Evolutionary conservation across 768 basidiomycete genomes (phyloP).

Genomic region (Mrakia frigida): DNA sequence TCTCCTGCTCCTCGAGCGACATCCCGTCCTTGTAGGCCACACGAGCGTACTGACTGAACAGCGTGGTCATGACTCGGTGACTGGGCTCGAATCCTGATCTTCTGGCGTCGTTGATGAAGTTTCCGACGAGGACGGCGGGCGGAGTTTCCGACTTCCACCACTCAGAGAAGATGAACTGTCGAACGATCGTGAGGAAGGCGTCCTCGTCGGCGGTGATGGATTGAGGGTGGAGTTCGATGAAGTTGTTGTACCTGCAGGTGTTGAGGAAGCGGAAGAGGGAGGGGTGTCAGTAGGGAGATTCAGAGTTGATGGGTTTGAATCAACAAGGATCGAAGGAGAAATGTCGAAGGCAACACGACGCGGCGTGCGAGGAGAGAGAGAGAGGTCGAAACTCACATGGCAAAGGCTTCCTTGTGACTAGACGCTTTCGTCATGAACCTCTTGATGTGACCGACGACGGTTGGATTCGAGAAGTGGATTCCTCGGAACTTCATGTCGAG

Average conservation of each 20-base stretch:
- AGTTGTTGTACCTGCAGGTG: conserved; percentile 20
- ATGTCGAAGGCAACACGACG: too few species aligned
- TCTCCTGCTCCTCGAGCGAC: conserved; percentile 7
- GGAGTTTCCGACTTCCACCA: not conserved
- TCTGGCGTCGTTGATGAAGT: conserved; percentile 28
- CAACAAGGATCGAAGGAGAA: not conserved
- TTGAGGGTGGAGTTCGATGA: conserved; percentile 21
- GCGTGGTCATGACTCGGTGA: conserved; percentile 24
- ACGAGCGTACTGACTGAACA: conserved; percentile 17
- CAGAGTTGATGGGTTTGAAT: too few species aligned
- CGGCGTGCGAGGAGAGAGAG: not conserved
- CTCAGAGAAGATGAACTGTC: conserved; percentile 15
- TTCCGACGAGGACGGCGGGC: not conserved
- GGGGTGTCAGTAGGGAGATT: not conserved
- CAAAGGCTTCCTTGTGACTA: conserved; percentile 25
- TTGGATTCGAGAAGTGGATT: conserved; percentile 14
- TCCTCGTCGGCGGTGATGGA: conserved; percentile 22
- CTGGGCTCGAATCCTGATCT: conserved; percentile 23
- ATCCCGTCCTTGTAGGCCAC: conserved; percentile 19
- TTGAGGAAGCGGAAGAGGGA: not conserved
- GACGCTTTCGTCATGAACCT: conserved; percentile 18
- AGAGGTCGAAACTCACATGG: not conserved
- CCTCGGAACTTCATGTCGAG: conserved; percentile 28
- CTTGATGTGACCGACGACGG: conserved; percentile 15
- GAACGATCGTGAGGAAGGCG: conserved; percentile 20